phyloP scores from a whole-genome alignment of 371 early-diverging fungal species.

The Mortierella sp. region DNA sequence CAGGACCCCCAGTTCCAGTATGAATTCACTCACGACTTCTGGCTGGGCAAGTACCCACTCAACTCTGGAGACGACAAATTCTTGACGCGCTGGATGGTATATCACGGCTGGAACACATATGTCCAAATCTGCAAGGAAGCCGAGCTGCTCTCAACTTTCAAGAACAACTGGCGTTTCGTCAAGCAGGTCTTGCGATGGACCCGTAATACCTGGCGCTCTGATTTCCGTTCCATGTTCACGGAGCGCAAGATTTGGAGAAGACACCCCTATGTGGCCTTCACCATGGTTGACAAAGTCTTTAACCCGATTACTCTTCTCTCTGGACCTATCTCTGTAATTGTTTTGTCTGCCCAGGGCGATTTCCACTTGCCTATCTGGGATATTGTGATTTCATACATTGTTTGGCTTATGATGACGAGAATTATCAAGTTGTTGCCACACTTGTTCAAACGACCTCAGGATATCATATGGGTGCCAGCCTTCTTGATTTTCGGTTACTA shows the following conservation, averaged over 20 bases:
- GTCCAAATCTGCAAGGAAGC: conserved; percentile 82
- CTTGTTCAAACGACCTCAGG: conserved; percentile 73
- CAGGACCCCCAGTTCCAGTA: conserved; percentile 81
- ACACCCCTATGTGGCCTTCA: conserved; percentile 81
- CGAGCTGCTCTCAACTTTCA: conserved; percentile 79
- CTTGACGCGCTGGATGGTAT: conserved; percentile 82
- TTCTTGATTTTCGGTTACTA: conserved; percentile 79
- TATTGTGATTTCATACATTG: conserved; percentile 70
- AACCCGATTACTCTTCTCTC: conserved; percentile 80
- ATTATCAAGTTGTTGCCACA: conserved; percentile 80
- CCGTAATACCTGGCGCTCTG: conserved; percentile 83
- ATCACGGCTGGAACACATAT: conserved; percentile 78
- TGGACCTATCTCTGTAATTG: conserved; percentile 72
- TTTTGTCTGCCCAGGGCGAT: conserved; percentile 56
- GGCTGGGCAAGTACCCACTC: conserved; percentile 78
- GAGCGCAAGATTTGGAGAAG: conserved; percentile 75
- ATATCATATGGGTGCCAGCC: conserved; percentile 73
- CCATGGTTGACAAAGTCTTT: conserved; percentile 83
- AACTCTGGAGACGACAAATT: conserved; percentile 87
- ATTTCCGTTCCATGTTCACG: conserved; percentile 73
- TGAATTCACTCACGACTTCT: conserved; percentile 78
- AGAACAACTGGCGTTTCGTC: conserved; percentile 83
- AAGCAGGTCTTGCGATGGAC: conserved; percentile 83
- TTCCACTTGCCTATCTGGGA: conserved; percentile 67
- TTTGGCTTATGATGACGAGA: conserved; percentile 77